Conservation (phyloP, 768 basidiomycete genomes). For the Mycena vitilis region DNA sequence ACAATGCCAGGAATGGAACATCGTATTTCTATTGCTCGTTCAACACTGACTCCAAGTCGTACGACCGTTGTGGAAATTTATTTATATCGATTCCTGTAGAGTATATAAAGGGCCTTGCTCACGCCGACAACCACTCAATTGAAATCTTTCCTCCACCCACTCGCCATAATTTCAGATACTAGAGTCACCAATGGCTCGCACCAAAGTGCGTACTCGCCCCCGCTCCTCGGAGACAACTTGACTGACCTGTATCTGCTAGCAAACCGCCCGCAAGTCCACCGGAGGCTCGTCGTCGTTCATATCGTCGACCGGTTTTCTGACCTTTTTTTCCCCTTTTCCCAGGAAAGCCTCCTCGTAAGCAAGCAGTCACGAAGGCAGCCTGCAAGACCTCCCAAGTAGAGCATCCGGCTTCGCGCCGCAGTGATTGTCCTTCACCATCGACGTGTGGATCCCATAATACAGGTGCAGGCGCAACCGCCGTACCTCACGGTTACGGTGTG, state of each 20-base stretch:
- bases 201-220: constrained; percentile 71
- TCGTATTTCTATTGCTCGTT: no score
- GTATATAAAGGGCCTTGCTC: no score
- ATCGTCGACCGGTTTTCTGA: constrained; percentile 30
- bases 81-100: no score
- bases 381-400: constrained; percentile 86
- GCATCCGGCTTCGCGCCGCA: constrained; percentile 40
- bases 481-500: constrained; percentile 71
- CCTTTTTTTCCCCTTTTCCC: constrained; percentile 39
- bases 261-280: constrained; percentile 99
- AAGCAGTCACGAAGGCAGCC: constrained; percentile 95
- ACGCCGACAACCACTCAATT: no score
- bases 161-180: no score
- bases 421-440: constrained; percentile 35
- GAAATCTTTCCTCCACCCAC: no score
- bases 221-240: constrained; percentile 19
- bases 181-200: constrained; percentile 78
- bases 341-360: constrained; percentile 94
- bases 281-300: constrained; percentile 74
- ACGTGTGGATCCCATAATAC: constrained; percentile 24
- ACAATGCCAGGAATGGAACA: no score
- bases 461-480: constrained; percentile 70
- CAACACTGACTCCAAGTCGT: no score
- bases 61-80: no score
- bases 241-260: constrained; percentile 62